Evolutionary conservation across 352 stramenopile genomes (phyloP).

Genomic region (Phytopythium delawarense): DNA sequence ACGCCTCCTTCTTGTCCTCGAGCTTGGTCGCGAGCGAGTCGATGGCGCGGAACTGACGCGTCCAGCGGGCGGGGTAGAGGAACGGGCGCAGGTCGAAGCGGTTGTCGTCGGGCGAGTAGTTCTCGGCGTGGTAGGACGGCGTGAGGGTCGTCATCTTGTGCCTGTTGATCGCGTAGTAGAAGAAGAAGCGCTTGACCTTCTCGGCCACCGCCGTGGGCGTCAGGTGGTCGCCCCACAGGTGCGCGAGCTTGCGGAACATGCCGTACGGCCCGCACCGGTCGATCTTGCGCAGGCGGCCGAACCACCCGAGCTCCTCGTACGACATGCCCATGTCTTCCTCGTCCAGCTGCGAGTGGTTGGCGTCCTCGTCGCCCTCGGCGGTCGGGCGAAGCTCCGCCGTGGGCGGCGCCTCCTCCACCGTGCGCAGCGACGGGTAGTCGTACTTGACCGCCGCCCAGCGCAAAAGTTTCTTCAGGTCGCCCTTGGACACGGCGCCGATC

Average conservation of each 20-base stretch:
- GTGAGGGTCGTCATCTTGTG: slow-evolving; percentile 99
- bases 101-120: slow-evolving; percentile 99
- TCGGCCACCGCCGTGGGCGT: slow-evolving; percentile 67
- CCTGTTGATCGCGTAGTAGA: slow-evolving; percentile 97
- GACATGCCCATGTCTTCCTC: slow-evolving; percentile 99
- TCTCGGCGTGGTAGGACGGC: slow-evolving; percentile 97
- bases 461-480: slow-evolving; percentile 97
- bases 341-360: slow-evolving; percentile 93
- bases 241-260: slow-evolving; percentile 90
- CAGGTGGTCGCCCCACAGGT: slow-evolving; percentile 85
- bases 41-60: slow-evolving; percentile 94
- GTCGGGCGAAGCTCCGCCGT: slow-evolving; percentile 96
- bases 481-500: slow-evolving; percentile 95
- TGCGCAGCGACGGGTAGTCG: slow-evolving; percentile 87
- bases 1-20: slow-evolving; percentile 70
- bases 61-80: slow-evolving; percentile 96
- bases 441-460: slow-evolving; percentile 89
- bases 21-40: slow-evolving; percentile 85
- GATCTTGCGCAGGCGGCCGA: slow-evolving; percentile 95
- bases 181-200: slow-evolving; percentile 97
- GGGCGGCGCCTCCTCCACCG: slow-evolving; percentile 92
- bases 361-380: slow-evolving; percentile 53
- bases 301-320: slow-evolving; percentile 96
- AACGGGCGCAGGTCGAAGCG: slow-evolving; percentile 98
- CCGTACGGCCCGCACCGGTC: slow-evolving; percentile 92